Evolutionary conservation across 495 filamentous ascomycete species (phyloP).

Genomic region (Trichocladium uniseriatum): DNA sequence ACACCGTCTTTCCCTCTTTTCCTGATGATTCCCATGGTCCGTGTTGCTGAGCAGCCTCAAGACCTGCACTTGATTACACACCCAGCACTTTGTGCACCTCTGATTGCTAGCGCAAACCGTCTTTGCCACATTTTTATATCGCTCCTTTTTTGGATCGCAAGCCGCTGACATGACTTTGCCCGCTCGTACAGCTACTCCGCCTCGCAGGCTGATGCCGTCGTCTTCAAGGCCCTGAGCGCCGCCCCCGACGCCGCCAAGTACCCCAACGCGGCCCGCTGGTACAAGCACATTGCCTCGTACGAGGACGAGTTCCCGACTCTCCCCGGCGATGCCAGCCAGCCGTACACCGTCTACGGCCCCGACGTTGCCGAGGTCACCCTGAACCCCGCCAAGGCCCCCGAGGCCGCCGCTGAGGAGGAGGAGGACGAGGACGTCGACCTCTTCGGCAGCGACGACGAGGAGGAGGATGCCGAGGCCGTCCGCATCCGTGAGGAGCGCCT

Average conservation of each 20-base stretch:
- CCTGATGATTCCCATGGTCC: conserved; percentile 94
- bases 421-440: conserved; percentile 83
- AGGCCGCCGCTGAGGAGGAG: conserved; percentile 42
- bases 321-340: conserved; percentile 80
- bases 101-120: conserved; percentile 59
- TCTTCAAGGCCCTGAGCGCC: conserved; percentile 77
- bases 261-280: conserved; percentile 93
- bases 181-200: conserved; percentile 54
- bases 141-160: not conserved
- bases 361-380: conserved; percentile 62
- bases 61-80: conserved; percentile 84
- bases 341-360: conserved; percentile 84
- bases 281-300: conserved; percentile 93
- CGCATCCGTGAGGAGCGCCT: conserved; percentile 77
- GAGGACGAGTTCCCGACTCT: conserved; percentile 85
- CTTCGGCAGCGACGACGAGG: conserved; percentile 82
- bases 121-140: no score
- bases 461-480: conserved; percentile 82
- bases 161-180: conserved; percentile 2
- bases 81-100: conserved; percentile 68
- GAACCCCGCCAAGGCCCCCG: conserved; percentile 81
- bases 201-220: conserved; percentile 90
- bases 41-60: conserved; percentile 99
- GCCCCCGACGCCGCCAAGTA: conserved; percentile 74
- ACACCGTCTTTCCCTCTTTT: conserved; percentile 9